A percentile compares a stretch with the other conserved stretches of the same genome.
These are phyloP conservation scores for Sugiyamaella boreocaroliniensis DNA, from an alignment of 805 yeast species.

Conservation along the genomic window DNA sequence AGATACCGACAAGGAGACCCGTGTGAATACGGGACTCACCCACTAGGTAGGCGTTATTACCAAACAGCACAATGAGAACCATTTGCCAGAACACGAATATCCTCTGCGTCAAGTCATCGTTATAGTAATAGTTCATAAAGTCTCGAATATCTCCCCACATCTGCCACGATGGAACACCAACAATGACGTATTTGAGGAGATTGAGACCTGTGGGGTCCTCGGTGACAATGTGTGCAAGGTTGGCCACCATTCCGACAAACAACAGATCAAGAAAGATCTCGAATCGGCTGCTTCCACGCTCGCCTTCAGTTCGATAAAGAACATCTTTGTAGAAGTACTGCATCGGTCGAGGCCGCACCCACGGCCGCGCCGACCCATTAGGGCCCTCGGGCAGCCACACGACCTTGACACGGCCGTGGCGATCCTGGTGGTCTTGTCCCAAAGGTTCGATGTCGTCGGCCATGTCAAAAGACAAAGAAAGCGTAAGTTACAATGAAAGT, in stretches of 20 bases:
- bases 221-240: conserved; percentile 48
- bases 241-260: conserved; percentile 59
- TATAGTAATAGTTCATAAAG: conserved; percentile 56
- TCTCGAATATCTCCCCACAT: conserved; percentile 63
- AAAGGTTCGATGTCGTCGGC: neutral
- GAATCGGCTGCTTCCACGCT: conserved; percentile 44
- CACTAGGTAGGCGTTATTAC: conserved; percentile 41
- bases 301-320: conserved; percentile 49
- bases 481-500: too few species aligned
- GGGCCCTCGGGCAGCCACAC: conserved; percentile 5
- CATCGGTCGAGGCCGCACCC: conserved; percentile 45
- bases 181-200: conserved; percentile 41
- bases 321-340: conserved; percentile 55
- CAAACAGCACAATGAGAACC: conserved; percentile 43
- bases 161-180: conserved; percentile 54
- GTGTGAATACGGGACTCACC: conserved; percentile 36
- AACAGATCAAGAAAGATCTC: conserved; percentile 58
- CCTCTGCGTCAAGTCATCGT: conserved; percentile 52
- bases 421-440: conserved; percentile 3
- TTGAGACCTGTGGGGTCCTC: conserved; percentile 44
- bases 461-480: neutral
- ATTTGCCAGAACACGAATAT: conserved; percentile 48
- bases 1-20: conserved; percentile 40
- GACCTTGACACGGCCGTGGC: conserved; percentile 5
- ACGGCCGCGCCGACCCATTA: conserved; percentile 3